Evolutionary conservation across 129 eudicot genomes (phyloP), one percentile per base, ranked within the genome.

Genomic region (Apium graveolens): DNA sequence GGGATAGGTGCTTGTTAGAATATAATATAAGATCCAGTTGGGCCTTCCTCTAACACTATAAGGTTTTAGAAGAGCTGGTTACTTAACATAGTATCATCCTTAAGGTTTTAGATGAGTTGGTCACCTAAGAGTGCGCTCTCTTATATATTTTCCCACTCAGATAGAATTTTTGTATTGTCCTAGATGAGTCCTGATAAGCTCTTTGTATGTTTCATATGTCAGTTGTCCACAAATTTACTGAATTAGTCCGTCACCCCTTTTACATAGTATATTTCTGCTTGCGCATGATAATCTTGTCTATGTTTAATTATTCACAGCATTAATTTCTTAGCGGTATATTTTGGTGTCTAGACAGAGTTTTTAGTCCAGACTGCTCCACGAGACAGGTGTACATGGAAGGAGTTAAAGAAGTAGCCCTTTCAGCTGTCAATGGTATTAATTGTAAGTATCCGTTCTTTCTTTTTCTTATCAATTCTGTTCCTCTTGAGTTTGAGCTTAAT

Each of bases 301-400:
- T 5, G 27, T 24, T 70, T 38, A 38, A 35, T 35, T 70, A 70
- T 70, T 10, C 16, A 20, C 10, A 70, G 16, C n/a, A 1, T 77
- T 38, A 26, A 13, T 70, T 32, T 29, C 48, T 10, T 63, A 46
- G 57, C 53, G 85, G 79, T 72, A 77, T 26, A 45, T 18, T 29
- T 84, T 81, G 83, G 78, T 71, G 44, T 85, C 71, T 73, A 96
- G 99, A 96, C 84, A 92, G 88, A 79, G 97, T 92, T 71, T 96
- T 96, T 81, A 75, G 95, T 41, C 72, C 76, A 76, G 87, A 85
- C 77, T 87, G 97, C 91, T 87, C 99, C 66, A 96, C 97, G 24
- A 87, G 91, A 80, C 88, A 90, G 80, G 99, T 96, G 29, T 96
- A 96, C 79, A 87, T 86, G 83, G 91, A 92, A 78, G 97, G 93